A percentile compares a stretch with the other conserved stretches of the same genome.
These are phyloP conservation scores for Dendrobium chrysotoxum DNA, from an alignment of 106 monocot genomes.

Conservation along the genomic window DNA sequence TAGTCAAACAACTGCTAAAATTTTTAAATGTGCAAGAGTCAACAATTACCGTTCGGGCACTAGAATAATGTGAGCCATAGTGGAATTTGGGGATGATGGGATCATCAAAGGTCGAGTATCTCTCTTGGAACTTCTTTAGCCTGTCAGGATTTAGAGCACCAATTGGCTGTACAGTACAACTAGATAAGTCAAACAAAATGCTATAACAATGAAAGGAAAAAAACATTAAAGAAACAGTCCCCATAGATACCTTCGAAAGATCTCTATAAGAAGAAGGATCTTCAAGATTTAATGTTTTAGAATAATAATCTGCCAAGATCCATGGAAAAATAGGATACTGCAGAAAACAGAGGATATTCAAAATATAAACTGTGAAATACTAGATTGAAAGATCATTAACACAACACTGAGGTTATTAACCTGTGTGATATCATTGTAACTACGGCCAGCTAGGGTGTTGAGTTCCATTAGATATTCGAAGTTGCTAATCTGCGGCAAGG, in stretches of 20 bases:
- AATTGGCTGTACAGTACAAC: constrained; percentile 60
- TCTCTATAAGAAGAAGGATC: constrained; percentile 77
- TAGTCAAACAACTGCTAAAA: not conserved
- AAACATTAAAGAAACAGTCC: not conserved
- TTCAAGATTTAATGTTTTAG: constrained; percentile 59
- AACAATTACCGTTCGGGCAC: constrained; percentile 70
- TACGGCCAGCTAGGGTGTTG: constrained; percentile 88
- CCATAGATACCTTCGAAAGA: constrained; percentile 78
- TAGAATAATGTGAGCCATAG: constrained; percentile 98
- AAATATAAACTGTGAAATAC: not conserved
- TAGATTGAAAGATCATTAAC: not conserved
- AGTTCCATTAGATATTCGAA: constrained; percentile 99
- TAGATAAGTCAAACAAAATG: constrained; percentile 4
- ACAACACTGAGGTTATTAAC: constrained; percentile 18
- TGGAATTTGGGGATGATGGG: constrained; percentile 93
- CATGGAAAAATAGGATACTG: constrained; percentile 99
- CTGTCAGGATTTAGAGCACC: constrained; percentile 91
- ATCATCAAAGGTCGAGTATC: constrained; percentile 89
- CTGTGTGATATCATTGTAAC: constrained; percentile 99
- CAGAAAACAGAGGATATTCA: constrained; percentile 14
- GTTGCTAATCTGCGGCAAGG: constrained; percentile 78
- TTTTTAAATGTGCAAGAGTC: not conserved
- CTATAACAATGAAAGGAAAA: not conserved
- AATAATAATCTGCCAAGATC: constrained; percentile 84
- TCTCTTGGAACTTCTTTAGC: constrained; percentile 85